These are phyloP conservation scores for Rickenella mellea DNA, from an alignment of 768 basidiomycete genomes.

Conservation along the genomic window DNA sequence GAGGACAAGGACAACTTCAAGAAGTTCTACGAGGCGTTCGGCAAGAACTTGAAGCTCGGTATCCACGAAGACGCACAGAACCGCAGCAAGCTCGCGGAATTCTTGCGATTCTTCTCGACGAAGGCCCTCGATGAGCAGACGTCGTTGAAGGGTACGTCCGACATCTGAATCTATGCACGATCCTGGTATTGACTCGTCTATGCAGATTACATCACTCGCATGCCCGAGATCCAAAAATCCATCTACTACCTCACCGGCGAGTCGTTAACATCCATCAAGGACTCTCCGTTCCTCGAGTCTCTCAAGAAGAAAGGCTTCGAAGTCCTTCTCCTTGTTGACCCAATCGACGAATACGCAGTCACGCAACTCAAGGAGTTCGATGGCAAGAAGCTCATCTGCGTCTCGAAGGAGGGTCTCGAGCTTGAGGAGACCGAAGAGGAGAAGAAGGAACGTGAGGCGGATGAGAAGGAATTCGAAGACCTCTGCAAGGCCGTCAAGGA, in stretches of 20 bases:
- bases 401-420: conserved; percentile 98
- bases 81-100: conserved; percentile 98
- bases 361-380: conserved; percentile 99
- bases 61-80: conserved; percentile 99
- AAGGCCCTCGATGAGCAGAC: conserved; percentile 85
- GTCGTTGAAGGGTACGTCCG: conserved; percentile 76
- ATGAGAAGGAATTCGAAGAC: conserved; percentile 73
- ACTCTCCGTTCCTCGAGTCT: conserved; percentile 98
- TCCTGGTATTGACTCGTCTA: conserved; percentile 2
- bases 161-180: conserved; percentile 1
- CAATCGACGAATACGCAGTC: conserved; percentile 97
- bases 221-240: conserved; percentile 97
- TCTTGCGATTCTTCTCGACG: conserved; percentile 96
- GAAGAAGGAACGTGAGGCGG: conserved; percentile 84
- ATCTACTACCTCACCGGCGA: conserved; percentile 99
- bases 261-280: conserved; percentile 80
- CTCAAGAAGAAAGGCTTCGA: conserved; percentile 99
- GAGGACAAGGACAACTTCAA: conserved; percentile 99
- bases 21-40: conserved; percentile 98
- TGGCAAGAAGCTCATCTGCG: conserved; percentile 92
- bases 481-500: conserved; percentile 96
- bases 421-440: conserved; percentile 98
- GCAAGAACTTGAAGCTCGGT: conserved; percentile 99
- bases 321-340: conserved; percentile 94
- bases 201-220: conserved; percentile 95